These are phyloP conservation scores for Zygotorulaspora mrakii DNA, from an alignment of 1,139 yeast species.

Conservation along the genomic window DNA sequence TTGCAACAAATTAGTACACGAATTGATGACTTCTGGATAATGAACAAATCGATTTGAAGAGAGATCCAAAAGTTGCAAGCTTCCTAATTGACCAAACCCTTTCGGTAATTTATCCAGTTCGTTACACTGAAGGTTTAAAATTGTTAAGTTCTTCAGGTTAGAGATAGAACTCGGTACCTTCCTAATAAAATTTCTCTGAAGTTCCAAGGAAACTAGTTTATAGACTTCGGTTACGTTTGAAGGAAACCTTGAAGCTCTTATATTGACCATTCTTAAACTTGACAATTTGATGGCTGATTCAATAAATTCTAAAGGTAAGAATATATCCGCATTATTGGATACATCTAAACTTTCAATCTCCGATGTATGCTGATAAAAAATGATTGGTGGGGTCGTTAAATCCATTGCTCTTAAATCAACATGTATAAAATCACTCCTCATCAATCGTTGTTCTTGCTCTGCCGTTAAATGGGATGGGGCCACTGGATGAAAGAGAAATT, in stretches of 20 bases:
- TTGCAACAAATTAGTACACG: conserved; percentile 56
- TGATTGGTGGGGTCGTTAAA: conserved; percentile 78
- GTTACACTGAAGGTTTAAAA: conserved; percentile 65
- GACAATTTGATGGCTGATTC: conserved; percentile 74
- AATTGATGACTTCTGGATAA: conserved; percentile 69
- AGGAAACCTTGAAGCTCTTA: conserved; percentile 75
- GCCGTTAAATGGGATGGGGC: conserved; percentile 64
- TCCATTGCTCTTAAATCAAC: conserved; percentile 74
- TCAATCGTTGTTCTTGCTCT: conserved; percentile 60
- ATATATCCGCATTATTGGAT: conserved; percentile 81
- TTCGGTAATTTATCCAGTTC: conserved; percentile 64
- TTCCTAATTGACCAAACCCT: conserved; percentile 52
- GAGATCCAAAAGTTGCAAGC: conserved; percentile 61
- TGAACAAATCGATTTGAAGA: conserved; percentile 73
- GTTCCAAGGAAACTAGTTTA: conserved; percentile 62
- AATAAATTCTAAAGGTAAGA: conserved; percentile 78
- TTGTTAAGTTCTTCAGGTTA: conserved; percentile 51
- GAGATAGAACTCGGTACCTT: conserved; percentile 57
- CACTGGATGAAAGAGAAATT: conserved; percentile 74
- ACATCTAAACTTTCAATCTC: conserved; percentile 82
- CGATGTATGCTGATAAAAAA: conserved; percentile 74
- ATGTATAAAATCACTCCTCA: conserved; percentile 62
- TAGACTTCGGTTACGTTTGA: conserved; percentile 65
- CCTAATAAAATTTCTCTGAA: conserved; percentile 74
- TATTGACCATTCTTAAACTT: conserved; percentile 63